Evolutionary conservation across 2,329 filamentous ascomycete genomes (phyloP).

Genomic region (Pestalotiopsis sp.): DNA sequence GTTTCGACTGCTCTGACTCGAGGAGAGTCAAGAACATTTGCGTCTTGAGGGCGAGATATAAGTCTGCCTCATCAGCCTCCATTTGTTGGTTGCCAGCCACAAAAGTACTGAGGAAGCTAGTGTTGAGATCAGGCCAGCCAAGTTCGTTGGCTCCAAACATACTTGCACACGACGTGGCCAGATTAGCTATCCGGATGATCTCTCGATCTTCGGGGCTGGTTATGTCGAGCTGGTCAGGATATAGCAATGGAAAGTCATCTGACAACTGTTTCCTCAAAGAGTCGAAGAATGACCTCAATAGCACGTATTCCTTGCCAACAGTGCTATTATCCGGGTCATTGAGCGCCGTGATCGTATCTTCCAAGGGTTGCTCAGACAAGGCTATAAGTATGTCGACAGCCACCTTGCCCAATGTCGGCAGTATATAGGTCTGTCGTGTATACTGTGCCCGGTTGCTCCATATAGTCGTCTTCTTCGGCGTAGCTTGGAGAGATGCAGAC

Average conservation of each 20-base stretch:
- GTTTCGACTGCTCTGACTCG: conserved; percentile 29
- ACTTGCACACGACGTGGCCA: conserved; percentile 35
- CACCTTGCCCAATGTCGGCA: conserved; percentile 33
- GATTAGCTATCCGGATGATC: conserved; percentile 33
- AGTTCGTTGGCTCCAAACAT: conserved; percentile 36
- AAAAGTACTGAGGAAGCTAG: conserved; percentile 34
- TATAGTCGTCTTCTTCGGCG: conserved; percentile 24
- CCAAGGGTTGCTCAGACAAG: conserved; percentile 36
- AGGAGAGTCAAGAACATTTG: conserved; percentile 34
- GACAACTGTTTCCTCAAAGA: conserved; percentile 30
- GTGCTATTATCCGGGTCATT: conserved; percentile 30
- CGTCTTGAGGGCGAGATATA: conserved; percentile 35
- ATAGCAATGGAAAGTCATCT: conserved; percentile 26
- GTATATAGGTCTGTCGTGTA: conserved; percentile 35
- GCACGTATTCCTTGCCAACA: conserved; percentile 31
- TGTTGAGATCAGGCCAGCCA: conserved; percentile 33
- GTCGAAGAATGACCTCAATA: conserved; percentile 31
- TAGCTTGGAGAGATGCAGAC: neutral
- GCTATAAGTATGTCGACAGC: conserved; percentile 35
- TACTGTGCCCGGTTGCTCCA: conserved; percentile 36
- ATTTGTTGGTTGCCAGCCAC: conserved; percentile 29
- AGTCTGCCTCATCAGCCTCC: conserved; percentile 31
- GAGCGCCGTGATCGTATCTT: conserved; percentile 35
- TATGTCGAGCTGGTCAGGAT: conserved; percentile 29
- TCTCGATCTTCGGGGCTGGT: conserved; percentile 27